Evolutionary conservation across 768 basidiomycete species (phyloP).

Genomic region (Xerocomus brunneocitrinus): DNA sequence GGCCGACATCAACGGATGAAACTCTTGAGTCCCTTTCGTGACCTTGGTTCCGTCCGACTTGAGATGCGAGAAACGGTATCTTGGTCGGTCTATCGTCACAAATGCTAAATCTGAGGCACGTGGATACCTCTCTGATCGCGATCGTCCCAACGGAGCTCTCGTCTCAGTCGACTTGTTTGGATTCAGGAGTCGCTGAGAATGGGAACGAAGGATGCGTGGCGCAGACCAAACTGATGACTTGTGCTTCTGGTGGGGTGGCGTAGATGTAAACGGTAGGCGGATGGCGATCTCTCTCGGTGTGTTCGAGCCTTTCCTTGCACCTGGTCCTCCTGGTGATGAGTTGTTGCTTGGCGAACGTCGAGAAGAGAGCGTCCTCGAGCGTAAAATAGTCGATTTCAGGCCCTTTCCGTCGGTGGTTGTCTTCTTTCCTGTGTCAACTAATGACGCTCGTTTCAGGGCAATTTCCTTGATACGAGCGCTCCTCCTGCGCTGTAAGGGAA

Average conservation of each 20-base stretch:
- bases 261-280: constrained; percentile 22
- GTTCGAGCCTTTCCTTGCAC: not conserved
- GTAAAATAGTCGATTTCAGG: constrained; percentile 10
- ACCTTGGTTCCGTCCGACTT: constrained; percentile 7
- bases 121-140: constrained; percentile 23
- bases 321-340: not conserved
- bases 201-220: constrained; percentile 24
- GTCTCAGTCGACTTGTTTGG: not conserved
- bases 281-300: constrained; percentile 16
- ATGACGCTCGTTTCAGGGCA: constrained; percentile 11
- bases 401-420: not conserved
- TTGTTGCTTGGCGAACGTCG: not conserved
- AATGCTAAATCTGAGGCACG: constrained; percentile 18
- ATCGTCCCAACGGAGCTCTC: constrained; percentile 14
- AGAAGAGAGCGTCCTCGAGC: constrained; percentile 9
- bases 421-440: not conserved
- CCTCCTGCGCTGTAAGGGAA: constrained; percentile 12
- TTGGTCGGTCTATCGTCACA: constrained; percentile 20
- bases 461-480: constrained; percentile 23
- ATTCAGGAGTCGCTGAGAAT: constrained; percentile 17
- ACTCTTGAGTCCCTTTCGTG: not conserved
- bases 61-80: constrained; percentile 15
- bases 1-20: not conserved
- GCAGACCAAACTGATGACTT: constrained; percentile 6
- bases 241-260: constrained; percentile 9